Conservation (phyloP, 2,329 filamentous ascomycete species). For the Ophioceras dolichostomum region DNA sequence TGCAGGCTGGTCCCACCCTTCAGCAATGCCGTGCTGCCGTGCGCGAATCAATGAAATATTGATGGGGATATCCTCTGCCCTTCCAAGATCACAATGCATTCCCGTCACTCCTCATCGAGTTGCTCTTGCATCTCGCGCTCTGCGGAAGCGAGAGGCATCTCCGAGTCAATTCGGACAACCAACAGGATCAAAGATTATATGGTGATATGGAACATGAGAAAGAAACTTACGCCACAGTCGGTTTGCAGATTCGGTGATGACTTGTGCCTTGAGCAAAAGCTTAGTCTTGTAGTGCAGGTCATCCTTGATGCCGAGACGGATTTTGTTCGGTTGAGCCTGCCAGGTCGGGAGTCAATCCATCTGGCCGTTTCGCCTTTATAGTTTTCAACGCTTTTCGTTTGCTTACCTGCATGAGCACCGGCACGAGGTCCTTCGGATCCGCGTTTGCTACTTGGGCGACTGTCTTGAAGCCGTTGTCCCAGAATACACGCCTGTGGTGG, state of each 20-base stretch:
- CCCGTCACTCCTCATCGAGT: conserved; percentile 8
- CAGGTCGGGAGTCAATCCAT: too few relatives aligned
- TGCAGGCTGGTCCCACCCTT: too few relatives aligned
- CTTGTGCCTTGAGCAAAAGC: conserved; percentile 50
- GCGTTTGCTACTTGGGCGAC: conserved; percentile 58
- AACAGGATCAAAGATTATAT: neutral
- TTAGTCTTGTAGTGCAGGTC: conserved; percentile 51
- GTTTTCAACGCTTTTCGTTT: too few relatives aligned
- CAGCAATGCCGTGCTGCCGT: too few relatives aligned
- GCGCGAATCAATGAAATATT: too few relatives aligned
- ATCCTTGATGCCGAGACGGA: conserved; percentile 40
- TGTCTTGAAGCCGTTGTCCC: conserved; percentile 64
- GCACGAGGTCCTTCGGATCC: conserved; percentile 53
- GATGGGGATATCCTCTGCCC: neutral
- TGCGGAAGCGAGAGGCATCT: neutral
- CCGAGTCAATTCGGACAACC: too few relatives aligned
- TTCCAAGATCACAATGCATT: neutral
- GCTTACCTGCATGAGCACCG: conserved; percentile 56
- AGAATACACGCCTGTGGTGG: conserved; percentile 41
- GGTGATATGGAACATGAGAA: neutral
- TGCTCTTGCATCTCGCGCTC: conserved; percentile 11
- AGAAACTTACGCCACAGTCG: conserved; percentile 49
- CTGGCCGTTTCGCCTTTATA: too few relatives aligned
- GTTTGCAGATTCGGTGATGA: conserved; percentile 58
- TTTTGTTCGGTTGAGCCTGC: conserved; percentile 55